phyloP scores from a whole-genome alignment of 2,329 filamentous ascomycete genomes.

The Mycosphaerella arachidis region DNA sequence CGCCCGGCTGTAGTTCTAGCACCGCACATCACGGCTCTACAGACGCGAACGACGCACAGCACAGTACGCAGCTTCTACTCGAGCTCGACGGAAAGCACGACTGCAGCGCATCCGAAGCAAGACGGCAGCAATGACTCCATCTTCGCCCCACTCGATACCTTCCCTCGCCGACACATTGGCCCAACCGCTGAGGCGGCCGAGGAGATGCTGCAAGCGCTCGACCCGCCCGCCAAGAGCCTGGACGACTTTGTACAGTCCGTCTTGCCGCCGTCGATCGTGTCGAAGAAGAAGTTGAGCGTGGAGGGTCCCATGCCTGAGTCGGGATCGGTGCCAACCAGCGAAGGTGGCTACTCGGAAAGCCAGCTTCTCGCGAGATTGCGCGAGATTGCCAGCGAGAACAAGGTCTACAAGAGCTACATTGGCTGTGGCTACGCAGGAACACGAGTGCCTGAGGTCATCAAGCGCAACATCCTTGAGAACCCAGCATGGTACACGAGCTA shows the following conservation, averaged over 20 bases:
- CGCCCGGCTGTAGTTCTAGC: conserved; percentile 9
- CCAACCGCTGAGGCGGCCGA: conserved; percentile 65
- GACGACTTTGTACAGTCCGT: conserved; percentile 84
- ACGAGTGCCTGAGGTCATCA: conserved; percentile 82
- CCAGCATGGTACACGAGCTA: conserved; percentile 98
- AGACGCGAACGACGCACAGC: conserved; percentile 6
- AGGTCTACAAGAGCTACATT: conserved; percentile 65
- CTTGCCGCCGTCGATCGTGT: conserved; percentile 73
- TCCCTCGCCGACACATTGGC: conserved; percentile 81
- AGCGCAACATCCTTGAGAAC: conserved; percentile 86
- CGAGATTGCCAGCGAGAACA: conserved; percentile 58
- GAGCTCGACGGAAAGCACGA: conserved; percentile 25
- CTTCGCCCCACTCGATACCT: conserved; percentile 56
- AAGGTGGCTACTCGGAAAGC: conserved; percentile 55
- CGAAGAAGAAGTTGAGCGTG: conserved; percentile 59
- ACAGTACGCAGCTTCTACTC: conserved; percentile 28
- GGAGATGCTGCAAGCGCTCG: conserved; percentile 74
- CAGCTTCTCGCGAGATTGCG: conserved; percentile 52
- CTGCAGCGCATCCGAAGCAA: conserved; percentile 20
- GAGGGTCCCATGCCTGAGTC: conserved; percentile 44
- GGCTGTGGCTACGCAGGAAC: conserved; percentile 85
- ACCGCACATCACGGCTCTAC: conserved; percentile 5
- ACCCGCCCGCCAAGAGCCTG: conserved; percentile 66
- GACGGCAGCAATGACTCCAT: conserved; percentile 27
- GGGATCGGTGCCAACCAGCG: conserved; percentile 33